A percentile compares a stretch with the other conserved stretches of the same genome.
phyloP scores from a whole-genome alignment of 345 rosid genomes.

The Capsella bursapastoris region DNA sequence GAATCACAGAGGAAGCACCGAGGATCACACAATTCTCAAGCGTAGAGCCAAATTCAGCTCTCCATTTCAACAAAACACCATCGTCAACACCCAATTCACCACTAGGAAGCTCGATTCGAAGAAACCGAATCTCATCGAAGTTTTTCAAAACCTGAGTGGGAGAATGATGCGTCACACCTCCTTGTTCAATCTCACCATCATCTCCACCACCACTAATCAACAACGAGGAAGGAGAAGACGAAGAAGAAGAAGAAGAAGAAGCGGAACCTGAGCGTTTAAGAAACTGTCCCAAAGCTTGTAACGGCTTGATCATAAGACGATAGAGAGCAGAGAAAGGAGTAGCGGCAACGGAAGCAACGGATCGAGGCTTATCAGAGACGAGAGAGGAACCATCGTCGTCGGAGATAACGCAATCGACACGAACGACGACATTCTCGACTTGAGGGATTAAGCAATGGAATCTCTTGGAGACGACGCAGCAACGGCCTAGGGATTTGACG shows the following conservation, averaged over 20 bases:
- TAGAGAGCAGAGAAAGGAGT: constrained; percentile 45
- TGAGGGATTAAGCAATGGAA: constrained; percentile 79
- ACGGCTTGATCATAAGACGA: constrained; percentile 66
- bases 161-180: constrained; percentile 94
- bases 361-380: constrained; percentile 61
- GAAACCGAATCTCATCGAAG: constrained; percentile 83
- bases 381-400: constrained; percentile 54
- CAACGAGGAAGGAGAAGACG: constrained; percentile 6
- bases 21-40: constrained; percentile 92
- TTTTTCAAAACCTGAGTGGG: constrained; percentile 91
- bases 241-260: not conserved
- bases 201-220: constrained; percentile 55
- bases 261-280: constrained; percentile 45
- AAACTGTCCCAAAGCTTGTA: constrained; percentile 71
- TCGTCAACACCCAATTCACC: constrained; percentile 92
- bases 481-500: constrained; percentile 89
- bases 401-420: constrained; percentile 94
- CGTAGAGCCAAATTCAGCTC: constrained; percentile 94
- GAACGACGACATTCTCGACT: constrained; percentile 85
- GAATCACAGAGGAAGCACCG: constrained; percentile 75
- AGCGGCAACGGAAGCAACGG: constrained; percentile 34
- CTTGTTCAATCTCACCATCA: constrained; percentile 70
- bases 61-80: constrained; percentile 84
- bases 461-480: constrained; percentile 81
- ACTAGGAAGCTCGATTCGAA: constrained; percentile 84